Evolutionary conservation across 2,329 filamentous ascomycete genomes (phyloP), one percentile per base, ranked within the genome.

Genomic region (Ophiosphaerella korrae): DNA sequence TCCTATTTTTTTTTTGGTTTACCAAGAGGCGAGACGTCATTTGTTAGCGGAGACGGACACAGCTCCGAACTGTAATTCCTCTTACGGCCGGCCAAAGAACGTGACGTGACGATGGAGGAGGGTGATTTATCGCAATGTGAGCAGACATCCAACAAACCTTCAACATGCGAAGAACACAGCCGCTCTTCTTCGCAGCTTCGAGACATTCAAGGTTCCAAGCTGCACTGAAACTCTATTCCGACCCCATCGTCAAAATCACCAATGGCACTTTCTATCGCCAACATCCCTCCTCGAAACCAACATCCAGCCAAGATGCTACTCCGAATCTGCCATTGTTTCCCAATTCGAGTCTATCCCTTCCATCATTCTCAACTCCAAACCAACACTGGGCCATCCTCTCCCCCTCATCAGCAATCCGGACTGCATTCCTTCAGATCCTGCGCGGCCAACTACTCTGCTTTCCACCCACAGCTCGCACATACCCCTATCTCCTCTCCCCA

Each of bases 381-480:
- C 82, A 88, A 60, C 84, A 90, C 70, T 97, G 92, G 92, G 89
- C 90, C 34, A 80, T 99, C 34, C 80, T 97, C 23, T 92, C 91
- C 0, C 86, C 90, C 0, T 92, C 89, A 0, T 83, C 88, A 1
- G 83, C 87, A 1, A 89, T 89, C 1, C 90, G 93, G 70, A 95
- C 92, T 0, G 88, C 88, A 0, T 87, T 99, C 49, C 80, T 97
- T 3, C 84, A 96, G 53, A 78, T 93, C 16, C 78, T 97, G 8
- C 81, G 86, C 29, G 93, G 92, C 7, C 83, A 88, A 50, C 82
- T 92, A 59, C 77, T 96, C 29, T 89, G 86, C 68, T 77, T 89
- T 6, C 93, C 93, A 4, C 88, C 92, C 0, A 82, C 79, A 3
- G 88, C 90, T 1, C 83, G 92, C 39, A 85, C 86, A 6, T 97